phyloP scores from a whole-genome alignment of 345 rosid species.

The Lagerstroemia speciosa region DNA sequence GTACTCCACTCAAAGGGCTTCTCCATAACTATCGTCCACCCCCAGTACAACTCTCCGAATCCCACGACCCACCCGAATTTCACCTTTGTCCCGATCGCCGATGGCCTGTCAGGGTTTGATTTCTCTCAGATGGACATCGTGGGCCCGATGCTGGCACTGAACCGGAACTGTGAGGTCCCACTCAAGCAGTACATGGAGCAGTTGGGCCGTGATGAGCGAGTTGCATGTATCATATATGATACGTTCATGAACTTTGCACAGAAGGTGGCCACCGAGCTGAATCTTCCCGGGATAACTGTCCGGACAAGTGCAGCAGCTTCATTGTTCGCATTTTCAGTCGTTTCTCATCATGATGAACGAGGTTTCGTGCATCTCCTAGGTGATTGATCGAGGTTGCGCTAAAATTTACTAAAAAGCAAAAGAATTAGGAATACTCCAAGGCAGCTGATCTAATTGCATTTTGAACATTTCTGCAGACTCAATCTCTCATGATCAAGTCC shows the following conservation, averaged over 20 bases:
- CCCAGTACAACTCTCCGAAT: constrained; percentile 23
- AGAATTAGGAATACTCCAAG: no score
- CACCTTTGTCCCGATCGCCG: constrained; percentile 14
- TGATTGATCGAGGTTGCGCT: no score
- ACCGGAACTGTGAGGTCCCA: constrained; percentile 16
- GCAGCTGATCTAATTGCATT: no score
- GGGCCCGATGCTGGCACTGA: constrained; percentile 4
- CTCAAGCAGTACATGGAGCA: not conserved
- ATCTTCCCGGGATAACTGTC: constrained; percentile 15
- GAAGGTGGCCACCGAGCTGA: constrained; percentile 17
- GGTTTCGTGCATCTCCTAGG: not conserved
- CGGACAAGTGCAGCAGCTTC: constrained; percentile 15
- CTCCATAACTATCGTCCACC: constrained; percentile 23
- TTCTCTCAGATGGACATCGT: constrained; percentile 3
- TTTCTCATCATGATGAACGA: not conserved
- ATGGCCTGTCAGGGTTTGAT: constrained; percentile 3
- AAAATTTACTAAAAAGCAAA: no score
- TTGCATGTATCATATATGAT: constrained; percentile 24
- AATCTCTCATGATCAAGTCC: constrained; percentile 4
- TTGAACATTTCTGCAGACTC: constrained; percentile 14
- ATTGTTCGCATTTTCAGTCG: no score
- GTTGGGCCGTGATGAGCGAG: not conserved
- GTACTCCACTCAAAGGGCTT: constrained; percentile 23
- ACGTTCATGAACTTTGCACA: constrained; percentile 18
- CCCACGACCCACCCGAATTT: constrained; percentile 14